Evolutionary conservation across 192 early-diverging fungal species (phyloP), one percentile per base, ranked within the genome.

Genomic region (Polychytrium aggregatum): DNA sequence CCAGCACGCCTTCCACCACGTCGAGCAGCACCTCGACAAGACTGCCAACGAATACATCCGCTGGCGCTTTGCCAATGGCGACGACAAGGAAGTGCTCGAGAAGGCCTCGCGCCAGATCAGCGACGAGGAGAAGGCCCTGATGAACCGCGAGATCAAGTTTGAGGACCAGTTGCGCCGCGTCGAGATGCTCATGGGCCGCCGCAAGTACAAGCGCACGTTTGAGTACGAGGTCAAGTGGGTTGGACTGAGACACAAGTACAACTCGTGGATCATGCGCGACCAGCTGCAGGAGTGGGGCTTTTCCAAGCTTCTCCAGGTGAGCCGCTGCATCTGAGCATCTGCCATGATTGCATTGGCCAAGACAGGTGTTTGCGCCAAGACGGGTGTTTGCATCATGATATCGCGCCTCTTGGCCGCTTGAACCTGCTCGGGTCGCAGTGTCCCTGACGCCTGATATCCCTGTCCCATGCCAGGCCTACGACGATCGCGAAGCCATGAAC

Each of bases 1-100:
- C 34, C 85, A 88, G 64, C 86, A 89, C 67, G 82, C 83, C 43
- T 86, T 88, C 82, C 83, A 86, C 64, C 83, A 88, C 63, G 69
- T 88, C 55, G 82, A 88, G 56, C 76, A 81, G 55, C 85, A 88
- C 57, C 64, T 85, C 61, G 83, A 84, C 53, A 59, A 61, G 48
- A 84, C 79, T 35, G 75, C 82, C 46, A 82, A 82, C 63, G 67
- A 81, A 54, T 84, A 87, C 63, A 81, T 87, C 56, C 82, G 80
- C 63, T 87, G 85, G 85, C 80, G 85, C 63, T 86, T 83, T 66
- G 66, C 67, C 52, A 70, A 62, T 43, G 83, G 83, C 54, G 77
- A 83, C 59, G 86, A 88, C 65, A 71, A 77, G 53, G 86, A 88
- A 70, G 72, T 78, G 37, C 64, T 76, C 55, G 81, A 78, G 50